Evolutionary conservation across 495 filamentous ascomycete genomes (phyloP).

Genomic region (Tuber magnatum): DNA sequence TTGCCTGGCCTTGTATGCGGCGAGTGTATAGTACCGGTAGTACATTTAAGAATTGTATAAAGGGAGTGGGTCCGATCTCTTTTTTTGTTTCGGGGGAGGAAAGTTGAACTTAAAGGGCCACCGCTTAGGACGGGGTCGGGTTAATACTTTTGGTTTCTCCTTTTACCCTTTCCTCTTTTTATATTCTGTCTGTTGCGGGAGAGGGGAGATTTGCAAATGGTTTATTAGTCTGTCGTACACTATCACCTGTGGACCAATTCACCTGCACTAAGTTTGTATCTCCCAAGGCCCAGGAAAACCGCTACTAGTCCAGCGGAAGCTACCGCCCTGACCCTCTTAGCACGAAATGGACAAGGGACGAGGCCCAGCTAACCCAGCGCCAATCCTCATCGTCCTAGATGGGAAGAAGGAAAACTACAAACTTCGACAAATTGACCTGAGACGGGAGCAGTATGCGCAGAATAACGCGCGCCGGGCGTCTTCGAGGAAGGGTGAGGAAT

Average conservation of each 20-base stretch:
- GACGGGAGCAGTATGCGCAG: background rate
- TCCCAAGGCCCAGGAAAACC: background rate
- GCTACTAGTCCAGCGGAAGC: background rate
- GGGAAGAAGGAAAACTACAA: background rate
- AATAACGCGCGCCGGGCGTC: background rate
- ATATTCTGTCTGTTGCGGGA: background rate
- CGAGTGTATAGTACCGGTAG: background rate
- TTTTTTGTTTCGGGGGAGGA: background rate
- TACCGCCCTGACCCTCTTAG: background rate
- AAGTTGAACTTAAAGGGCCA: background rate
- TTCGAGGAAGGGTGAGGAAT: background rate
- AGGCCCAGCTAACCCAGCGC: constrained; percentile 18
- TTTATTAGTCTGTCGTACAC: background rate
- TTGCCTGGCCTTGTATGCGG: background rate
- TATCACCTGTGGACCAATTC: background rate
- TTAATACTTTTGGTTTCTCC: background rate
- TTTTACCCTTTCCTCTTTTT: background rate
- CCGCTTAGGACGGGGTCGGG: background rate
- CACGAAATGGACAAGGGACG: constrained; percentile 1
- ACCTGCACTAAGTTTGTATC: background rate
- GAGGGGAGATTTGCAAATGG: background rate
- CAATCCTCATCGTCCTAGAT: constrained; percentile 9
- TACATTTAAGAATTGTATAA: background rate
- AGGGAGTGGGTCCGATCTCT: background rate
- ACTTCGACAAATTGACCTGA: background rate